These are phyloP conservation scores for Xerocomus nothofagi DNA, from an alignment of 1,284 basidiomycete species.

Conservation along the genomic window DNA sequence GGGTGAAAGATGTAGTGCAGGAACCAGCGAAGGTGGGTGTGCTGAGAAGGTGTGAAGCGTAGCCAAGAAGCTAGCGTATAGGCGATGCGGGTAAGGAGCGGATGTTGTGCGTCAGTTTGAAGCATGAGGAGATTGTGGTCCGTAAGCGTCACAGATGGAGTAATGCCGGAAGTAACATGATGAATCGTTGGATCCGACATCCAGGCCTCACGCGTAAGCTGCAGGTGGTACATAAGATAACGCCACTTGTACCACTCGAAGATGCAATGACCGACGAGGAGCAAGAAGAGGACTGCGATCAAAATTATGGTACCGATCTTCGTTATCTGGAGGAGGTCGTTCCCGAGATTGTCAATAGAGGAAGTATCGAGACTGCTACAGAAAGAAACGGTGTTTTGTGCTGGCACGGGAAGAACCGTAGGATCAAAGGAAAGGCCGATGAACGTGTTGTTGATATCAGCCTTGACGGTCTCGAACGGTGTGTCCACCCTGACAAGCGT, in stretches of 20 bases:
- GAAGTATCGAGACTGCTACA: constrained; percentile 79
- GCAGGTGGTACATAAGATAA: constrained; percentile 61
- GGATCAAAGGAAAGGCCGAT: constrained; percentile 67
- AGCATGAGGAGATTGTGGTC: constrained; percentile 78
- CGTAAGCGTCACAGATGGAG: constrained; percentile 59
- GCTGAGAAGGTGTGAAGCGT: constrained; percentile 56
- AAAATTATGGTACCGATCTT: constrained; percentile 77
- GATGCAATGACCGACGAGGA: constrained; percentile 64
- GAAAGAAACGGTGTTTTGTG: constrained; percentile 62
- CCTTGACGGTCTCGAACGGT: constrained; percentile 83
- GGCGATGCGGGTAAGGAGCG: constrained; percentile 64
- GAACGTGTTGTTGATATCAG: constrained; percentile 87
- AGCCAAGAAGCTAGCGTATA: constrained; percentile 52
- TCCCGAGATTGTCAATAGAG: constrained; percentile 80
- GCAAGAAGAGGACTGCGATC: constrained; percentile 57
- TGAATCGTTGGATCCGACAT: constrained; percentile 62
- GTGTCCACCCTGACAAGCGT: constrained; percentile 61
- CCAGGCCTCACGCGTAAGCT: constrained; percentile 74
- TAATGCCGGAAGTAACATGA: constrained; percentile 37
- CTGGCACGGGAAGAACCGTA: constrained; percentile 72
- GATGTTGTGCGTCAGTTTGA: constrained; percentile 64
- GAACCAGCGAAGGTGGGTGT: constrained; percentile 76
- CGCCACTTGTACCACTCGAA: constrained; percentile 84
- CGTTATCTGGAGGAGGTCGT: constrained; percentile 72
- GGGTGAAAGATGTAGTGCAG: constrained; percentile 89